A percentile compares a stretch with the other conserved stretches of the same genome.
These are phyloP conservation scores for Cercospora sojina DNA, from an alignment of 2,329 filamentous ascomycete genomes.

Conservation along the genomic window DNA sequence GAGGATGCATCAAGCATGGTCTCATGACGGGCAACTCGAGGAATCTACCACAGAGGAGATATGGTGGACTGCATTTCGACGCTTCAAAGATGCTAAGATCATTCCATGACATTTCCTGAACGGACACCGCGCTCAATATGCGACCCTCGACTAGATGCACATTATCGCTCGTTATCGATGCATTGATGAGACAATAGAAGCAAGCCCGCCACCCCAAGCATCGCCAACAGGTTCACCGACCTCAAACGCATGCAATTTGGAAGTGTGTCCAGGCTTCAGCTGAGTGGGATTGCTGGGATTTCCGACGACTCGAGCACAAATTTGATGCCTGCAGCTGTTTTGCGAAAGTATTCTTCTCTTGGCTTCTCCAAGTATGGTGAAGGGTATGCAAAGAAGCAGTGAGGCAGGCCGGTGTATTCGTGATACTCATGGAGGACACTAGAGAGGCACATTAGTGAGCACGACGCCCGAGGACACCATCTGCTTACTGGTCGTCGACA, in stretches of 20 bases:
- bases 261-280: not conserved
- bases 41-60: constrained; percentile 32
- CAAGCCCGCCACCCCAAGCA: not conserved
- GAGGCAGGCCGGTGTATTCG: constrained; percentile 19
- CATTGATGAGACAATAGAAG: not conserved
- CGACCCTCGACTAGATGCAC: not conserved
- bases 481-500: constrained; percentile 16
- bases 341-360: constrained; percentile 18
- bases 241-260: not conserved
- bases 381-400: constrained; percentile 24
- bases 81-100: constrained; percentile 46
- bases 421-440: constrained; percentile 21
- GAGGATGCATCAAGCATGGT: constrained; percentile 43
- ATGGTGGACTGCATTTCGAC: constrained; percentile 48
- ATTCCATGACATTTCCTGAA: constrained; percentile 36
- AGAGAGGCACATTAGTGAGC: not conserved
- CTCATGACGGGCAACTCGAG: constrained; percentile 18
- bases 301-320: constrained; percentile 18
- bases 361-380: constrained; percentile 9
- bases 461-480: not conserved
- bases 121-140: not conserved
- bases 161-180: not conserved
- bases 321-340: constrained; percentile 20
- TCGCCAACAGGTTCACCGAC: not conserved
- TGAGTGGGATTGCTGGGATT: constrained; percentile 9